Evolutionary conservation across 139 green algal genomes (phyloP).

Genomic region (Pleodorina starrii): DNA sequence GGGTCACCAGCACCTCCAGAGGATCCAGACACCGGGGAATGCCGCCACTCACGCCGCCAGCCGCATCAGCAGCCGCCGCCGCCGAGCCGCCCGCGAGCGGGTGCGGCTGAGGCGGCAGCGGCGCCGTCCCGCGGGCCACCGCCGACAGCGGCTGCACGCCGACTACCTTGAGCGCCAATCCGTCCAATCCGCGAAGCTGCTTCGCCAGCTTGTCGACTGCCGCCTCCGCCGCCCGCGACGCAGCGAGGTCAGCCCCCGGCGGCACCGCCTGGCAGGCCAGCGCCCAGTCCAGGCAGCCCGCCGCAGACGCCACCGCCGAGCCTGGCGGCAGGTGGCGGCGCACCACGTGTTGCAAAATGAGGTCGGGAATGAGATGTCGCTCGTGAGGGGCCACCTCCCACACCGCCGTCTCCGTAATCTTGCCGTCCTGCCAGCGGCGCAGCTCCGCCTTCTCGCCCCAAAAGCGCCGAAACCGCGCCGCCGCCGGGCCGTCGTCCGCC

Average conservation of each 20-base stretch:
- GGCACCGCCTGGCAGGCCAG: slow-evolving; percentile 15
- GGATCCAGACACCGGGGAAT: slow-evolving; percentile 78
- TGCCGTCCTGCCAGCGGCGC: slow-evolving; percentile 76
- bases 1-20: slow-evolving; percentile 80
- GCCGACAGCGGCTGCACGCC: slow-evolving; percentile 75
- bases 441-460: slow-evolving; percentile 86
- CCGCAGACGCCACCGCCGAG: slow-evolving; percentile 48
- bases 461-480: slow-evolving; percentile 77
- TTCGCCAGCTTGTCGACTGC: slow-evolving; percentile 78
- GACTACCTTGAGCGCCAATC: slow-evolving; percentile 76
- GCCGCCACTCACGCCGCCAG: background rate
- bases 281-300: slow-evolving; percentile 65
- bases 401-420: slow-evolving; percentile 83
- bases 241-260: slow-evolving; percentile 52
- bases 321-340: slow-evolving; percentile 68
- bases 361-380: slow-evolving; percentile 74
- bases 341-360: slow-evolving; percentile 65
- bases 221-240: slow-evolving; percentile 62
- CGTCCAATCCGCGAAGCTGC: slow-evolving; percentile 75
- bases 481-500: slow-evolving; percentile 68
- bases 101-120: slow-evolving; percentile 80
- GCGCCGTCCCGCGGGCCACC: slow-evolving; percentile 67
- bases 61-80: background rate
- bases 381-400: slow-evolving; percentile 71
- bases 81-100: slow-evolving; percentile 68